Base-by-base conservation (phyloP, 345 rosid genomes). In the Eucalyptus globulus region DNA sequence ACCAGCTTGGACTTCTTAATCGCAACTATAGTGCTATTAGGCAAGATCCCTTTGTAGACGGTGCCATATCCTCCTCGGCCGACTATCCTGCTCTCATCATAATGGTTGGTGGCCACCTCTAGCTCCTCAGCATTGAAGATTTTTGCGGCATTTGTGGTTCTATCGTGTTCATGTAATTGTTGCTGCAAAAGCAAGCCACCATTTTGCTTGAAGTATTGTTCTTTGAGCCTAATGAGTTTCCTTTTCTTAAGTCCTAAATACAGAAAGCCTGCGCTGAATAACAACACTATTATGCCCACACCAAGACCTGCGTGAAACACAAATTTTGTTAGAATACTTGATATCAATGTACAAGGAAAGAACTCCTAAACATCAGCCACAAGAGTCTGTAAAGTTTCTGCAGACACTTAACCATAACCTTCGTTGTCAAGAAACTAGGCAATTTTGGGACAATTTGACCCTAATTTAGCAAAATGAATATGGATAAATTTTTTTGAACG, bases 41-140 rank as follows among this genome's bases (percentile, higher is more conserved):
- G 34, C 34, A 34, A 34, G 34, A 34, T 34, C 34, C 34, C 34
- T 34, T 93, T 92, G 91, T 92, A 94, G 10, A 93, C 96, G 8
- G 92, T 94, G 1, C 94, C 94, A 21, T 89, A 92, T 10, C 95
- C 94, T 13, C 96, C 94, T 2, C 88, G 89, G 26, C 94, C 96
- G 24, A 94, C 80, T 50, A 94, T 90, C 87, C 87, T 89, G 43
- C 87, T 91, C 43, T 90, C 89, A 49, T 89, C 89, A 50, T 89
- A 93, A 90, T 92, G 92, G 31, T 94, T 88, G 0, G 95, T 92
- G 19, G 96, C 95, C 86, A 91, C 91, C 72, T 88, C 87, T 5
- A 95, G 88, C 91, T 95, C 94, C 13, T 89, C 90, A 0, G 93
- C 92, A 8, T 87, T 87, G 87, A 95, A 95, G 15, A 95, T 69